Evolutionary conservation across 768 basidiomycete genomes (phyloP).

Genomic region (Xerocomellus amylosporus): DNA sequence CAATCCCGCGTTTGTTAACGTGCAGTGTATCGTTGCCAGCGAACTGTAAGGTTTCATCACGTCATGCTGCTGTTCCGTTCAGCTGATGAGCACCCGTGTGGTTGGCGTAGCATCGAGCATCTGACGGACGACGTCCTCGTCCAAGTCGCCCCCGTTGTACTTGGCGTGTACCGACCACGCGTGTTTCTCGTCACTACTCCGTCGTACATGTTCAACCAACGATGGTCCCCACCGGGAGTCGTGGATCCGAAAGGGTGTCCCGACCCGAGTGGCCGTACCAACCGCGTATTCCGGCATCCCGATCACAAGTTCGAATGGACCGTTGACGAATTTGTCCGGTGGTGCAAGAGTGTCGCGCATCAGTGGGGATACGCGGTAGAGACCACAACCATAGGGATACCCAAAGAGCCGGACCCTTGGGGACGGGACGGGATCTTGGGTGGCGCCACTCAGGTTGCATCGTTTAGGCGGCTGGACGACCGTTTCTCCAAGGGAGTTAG

Average conservation of each 20-base stretch:
- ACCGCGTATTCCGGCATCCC: constrained; percentile 70
- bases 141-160: constrained; percentile 64
- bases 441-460: constrained; percentile 65
- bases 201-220: constrained; percentile 77
- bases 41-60: constrained; percentile 63
- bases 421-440: constrained; percentile 63
- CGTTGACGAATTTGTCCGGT: constrained; percentile 60
- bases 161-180: constrained; percentile 76
- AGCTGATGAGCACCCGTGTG: constrained; percentile 12
- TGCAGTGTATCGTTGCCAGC: constrained; percentile 71
- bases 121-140: constrained; percentile 56
- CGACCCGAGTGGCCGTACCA: constrained; percentile 76
- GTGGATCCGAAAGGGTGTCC: constrained; percentile 48
- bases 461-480: constrained; percentile 52
- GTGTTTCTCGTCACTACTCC: constrained; percentile 81
- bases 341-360: constrained; percentile 54
- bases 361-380: constrained; percentile 75
- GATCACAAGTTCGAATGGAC: constrained; percentile 96
- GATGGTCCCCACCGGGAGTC: constrained; percentile 59
- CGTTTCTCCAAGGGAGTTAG: constrained; percentile 33
- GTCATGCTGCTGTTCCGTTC: not conserved
- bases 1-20: constrained; percentile 62
- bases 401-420: constrained; percentile 65
- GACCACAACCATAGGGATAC: constrained; percentile 54
- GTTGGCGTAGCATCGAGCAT: constrained; percentile 67